phyloP scores from a whole-genome alignment of 176 grass and related monocot genomes.

The Oryza rufipogon region DNA sequence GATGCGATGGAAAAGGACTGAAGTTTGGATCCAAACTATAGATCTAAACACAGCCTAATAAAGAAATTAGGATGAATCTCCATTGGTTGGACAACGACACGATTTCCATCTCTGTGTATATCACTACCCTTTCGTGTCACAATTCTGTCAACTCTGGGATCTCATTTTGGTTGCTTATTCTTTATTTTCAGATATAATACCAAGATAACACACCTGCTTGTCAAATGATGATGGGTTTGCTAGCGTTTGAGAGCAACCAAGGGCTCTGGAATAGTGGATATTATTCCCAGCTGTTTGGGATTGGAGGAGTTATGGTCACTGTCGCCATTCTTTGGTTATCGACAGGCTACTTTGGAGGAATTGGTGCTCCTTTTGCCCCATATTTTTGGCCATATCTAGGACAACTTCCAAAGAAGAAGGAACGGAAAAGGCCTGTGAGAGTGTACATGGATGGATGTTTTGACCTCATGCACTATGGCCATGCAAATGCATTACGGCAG shows the following conservation, averaged over 20 bases:
- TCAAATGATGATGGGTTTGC: conserved; percentile 59
- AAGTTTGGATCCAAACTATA: too few relatives aligned
- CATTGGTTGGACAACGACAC: conserved; percentile 13
- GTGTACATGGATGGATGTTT: conserved; percentile 97
- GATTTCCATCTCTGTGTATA: conserved; percentile 18
- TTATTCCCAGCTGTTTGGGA: conserved; percentile 74
- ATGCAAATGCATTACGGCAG: conserved; percentile 86
- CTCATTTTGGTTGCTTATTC: conserved; percentile 34
- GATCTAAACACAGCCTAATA: too few relatives aligned
- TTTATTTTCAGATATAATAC: conserved; percentile 38
- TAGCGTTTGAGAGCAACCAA: conserved; percentile 71
- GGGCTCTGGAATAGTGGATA: conserved; percentile 68
- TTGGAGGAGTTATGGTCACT: conserved; percentile 82
- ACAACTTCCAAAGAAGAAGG: conserved; percentile 65
- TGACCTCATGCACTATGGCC: conserved; percentile 91
- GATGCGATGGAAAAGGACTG: too few relatives aligned
- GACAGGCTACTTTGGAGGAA: conserved; percentile 76
- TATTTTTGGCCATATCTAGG: conserved; percentile 77
- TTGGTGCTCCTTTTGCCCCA: conserved; percentile 61
- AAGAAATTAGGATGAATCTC: not conserved
- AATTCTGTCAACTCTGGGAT: conserved; percentile 13
- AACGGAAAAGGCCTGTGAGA: conserved; percentile 65
- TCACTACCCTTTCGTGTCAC: not conserved
- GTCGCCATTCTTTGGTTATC: conserved; percentile 71
- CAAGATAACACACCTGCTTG: not conserved